A percentile compares a stretch with the other conserved stretches of the same genome.
Evolutionary conservation across 345 rosid species (phyloP).

Genomic region (Combretum micranthum): DNA sequence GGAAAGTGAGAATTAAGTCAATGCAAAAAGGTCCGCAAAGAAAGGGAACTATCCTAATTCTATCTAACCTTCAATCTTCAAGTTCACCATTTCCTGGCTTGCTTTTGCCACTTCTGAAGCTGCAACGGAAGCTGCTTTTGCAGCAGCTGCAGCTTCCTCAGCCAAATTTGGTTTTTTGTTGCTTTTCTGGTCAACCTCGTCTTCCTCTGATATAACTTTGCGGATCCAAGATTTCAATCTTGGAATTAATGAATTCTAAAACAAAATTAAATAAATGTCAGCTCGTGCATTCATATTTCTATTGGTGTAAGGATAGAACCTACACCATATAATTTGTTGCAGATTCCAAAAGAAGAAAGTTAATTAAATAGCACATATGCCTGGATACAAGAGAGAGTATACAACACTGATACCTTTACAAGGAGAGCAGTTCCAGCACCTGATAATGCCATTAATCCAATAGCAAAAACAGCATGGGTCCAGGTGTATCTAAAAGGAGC

Average conservation of each 20-base stretch:
- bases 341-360: background rate
- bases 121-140: constrained; percentile 86
- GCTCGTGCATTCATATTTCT: too few relatives aligned
- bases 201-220: constrained; percentile 68
- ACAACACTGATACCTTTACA: constrained; percentile 52
- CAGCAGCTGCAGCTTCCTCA: constrained; percentile 93
- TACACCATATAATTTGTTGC: background rate
- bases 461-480: constrained; percentile 76
- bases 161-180: constrained; percentile 60
- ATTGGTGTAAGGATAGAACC: too few relatives aligned
- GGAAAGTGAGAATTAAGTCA: background rate
- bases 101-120: constrained; percentile 88
- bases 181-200: constrained; percentile 34
- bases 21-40: constrained; percentile 2
- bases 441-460: constrained; percentile 74
- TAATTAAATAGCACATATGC: too few relatives aligned
- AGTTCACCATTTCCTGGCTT: constrained; percentile 73
- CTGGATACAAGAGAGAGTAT: background rate
- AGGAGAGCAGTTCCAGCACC: constrained; percentile 83
- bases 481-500: constrained; percentile 45
- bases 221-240: constrained; percentile 87
- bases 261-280: constrained; percentile 23
- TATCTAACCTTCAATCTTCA: constrained; percentile 55
- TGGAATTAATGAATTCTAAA: constrained; percentile 71
- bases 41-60: background rate